phyloP scores from a whole-genome alignment of 306 rosid species.

The Phaseolus lunatus region DNA sequence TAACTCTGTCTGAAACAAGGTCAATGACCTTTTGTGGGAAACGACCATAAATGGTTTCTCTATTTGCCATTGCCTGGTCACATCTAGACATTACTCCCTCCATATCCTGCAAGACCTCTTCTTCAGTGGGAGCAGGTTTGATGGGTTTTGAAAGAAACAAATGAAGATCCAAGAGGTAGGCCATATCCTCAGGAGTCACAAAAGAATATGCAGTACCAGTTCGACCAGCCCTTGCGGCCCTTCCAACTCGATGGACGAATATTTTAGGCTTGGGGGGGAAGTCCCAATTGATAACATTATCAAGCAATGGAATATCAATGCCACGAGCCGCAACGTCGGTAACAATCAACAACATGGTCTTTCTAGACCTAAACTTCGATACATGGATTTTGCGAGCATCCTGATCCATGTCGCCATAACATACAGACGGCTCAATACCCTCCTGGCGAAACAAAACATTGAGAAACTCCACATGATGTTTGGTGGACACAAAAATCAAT shows the following conservation, averaged over 20 bases:
- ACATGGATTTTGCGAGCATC: conserved; percentile 93
- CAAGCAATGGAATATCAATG: conserved; percentile 93
- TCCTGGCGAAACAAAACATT: conserved; percentile 75
- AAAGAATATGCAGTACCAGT: conserved; percentile 93
- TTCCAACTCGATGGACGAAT: conserved; percentile 93
- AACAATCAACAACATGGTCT: conserved; percentile 89
- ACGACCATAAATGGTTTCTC: conserved; percentile 90
- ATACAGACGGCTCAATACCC: conserved; percentile 88
- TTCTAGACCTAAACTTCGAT: conserved; percentile 84
- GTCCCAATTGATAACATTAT: conserved; percentile 98
- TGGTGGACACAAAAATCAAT: conserved; percentile 85
- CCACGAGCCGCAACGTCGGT: conserved; percentile 97
- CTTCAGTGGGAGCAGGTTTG: conserved; percentile 86
- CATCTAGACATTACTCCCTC: conserved; percentile 73
- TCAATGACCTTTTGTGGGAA: conserved; percentile 87
- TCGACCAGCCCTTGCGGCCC: conserved; percentile 96
- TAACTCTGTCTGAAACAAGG: conserved; percentile 84
- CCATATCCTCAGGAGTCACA: conserved; percentile 84
- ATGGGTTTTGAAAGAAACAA: conserved; percentile 86
- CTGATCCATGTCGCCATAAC: conserved; percentile 98
- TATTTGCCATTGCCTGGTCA: conserved; percentile 75
- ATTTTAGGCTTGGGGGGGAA: conserved; percentile 93
- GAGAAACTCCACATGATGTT: conserved; percentile 88
- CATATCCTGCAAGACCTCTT: conserved; percentile 78
- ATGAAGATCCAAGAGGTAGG: conserved; percentile 92